Base-by-base conservation (phyloP, 108 stramenopile genomes). In the Poteriospumella lacustris region DNA sequence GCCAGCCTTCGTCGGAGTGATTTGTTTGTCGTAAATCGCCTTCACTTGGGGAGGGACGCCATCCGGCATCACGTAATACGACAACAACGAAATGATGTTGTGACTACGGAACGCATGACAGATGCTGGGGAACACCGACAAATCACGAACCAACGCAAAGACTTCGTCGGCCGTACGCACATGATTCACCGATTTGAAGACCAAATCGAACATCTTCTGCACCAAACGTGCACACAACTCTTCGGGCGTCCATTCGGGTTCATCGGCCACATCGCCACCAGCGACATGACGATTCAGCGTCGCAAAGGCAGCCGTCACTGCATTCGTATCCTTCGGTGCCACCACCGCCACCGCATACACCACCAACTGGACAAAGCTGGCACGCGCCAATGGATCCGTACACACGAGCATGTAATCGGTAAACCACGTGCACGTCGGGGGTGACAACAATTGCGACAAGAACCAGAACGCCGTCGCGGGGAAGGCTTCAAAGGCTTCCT, bases 101-200 rank as follows among this genome's bases (percentile, higher is more conserved):
- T 42, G 43, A 42, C n/a, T 24, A 9, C 31, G 44, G 31, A 73
- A 56, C 3, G 36, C 9, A n/a, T 39, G 12, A 39, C 64, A 40
- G 15, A 68, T 36, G 28, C 38, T 15, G 5, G 5, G 70, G 9
- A 5, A 42, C 3, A 5, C 9, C 9, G 70, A 3, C 19, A 73
- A 52, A 12, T 73, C 70, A 33, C 70, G 70, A 12, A 73, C 24
- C 33, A 73, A 73, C 9, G 42, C 70, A 73, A 73, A 73, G 12
- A 73, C 31, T 24, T 73, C 70, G 36, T 73, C 70, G 9, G 44
- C 12, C 28, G 5, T 73, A 31, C 47, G 70, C 38, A 5, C 19
- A 73, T 73, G 47, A 44, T 19, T 24, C 15, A 64, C 60, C 5
- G 60, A 26, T 64, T 64, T 64, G 60, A 64, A 64, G 5, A 64